These are phyloP conservation scores for Colletotrichum sansevieriae DNA, from an alignment of 2,329 filamentous ascomycete genomes.

Conservation along the genomic window DNA sequence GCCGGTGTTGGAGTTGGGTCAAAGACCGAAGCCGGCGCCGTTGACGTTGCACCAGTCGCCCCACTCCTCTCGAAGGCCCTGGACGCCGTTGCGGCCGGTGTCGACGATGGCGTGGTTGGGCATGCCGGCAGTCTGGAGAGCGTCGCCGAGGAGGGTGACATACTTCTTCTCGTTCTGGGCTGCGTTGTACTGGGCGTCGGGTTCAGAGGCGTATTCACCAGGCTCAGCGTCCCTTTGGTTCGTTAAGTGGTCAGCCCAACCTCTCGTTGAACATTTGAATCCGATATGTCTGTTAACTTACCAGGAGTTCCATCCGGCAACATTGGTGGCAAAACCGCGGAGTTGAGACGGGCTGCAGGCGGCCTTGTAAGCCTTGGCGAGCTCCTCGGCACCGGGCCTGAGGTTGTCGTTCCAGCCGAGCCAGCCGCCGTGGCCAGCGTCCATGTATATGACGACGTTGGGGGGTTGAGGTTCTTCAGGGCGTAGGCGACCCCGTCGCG, in stretches of 20 bases:
- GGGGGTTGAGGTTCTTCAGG: constrained; percentile 65
- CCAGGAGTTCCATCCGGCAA: constrained; percentile 58
- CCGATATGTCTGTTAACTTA: constrained; percentile 18
- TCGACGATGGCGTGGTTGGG: constrained; percentile 59
- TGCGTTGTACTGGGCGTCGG: constrained; percentile 56
- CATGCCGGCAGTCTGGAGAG: constrained; percentile 55
- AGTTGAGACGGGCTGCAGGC: constrained; percentile 54
- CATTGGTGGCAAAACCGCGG: constrained; percentile 56
- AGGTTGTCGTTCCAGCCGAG: constrained; percentile 74
- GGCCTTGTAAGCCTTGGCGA: constrained; percentile 54
- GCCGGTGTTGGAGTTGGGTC: constrained; percentile 69
- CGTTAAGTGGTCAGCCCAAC: neutral
- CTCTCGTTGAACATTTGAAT: neutral
- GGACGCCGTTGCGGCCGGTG: constrained; percentile 56
- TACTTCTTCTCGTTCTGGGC: constrained; percentile 59
- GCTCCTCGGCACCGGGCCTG: constrained; percentile 52
- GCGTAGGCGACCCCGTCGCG: constrained; percentile 68
- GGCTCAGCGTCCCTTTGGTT: constrained; percentile 47
- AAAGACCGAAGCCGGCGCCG: constrained; percentile 71
- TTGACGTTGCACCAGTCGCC: constrained; percentile 73
- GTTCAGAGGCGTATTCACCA: constrained; percentile 57
- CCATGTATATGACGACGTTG: constrained; percentile 74
- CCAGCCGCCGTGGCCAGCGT: constrained; percentile 75
- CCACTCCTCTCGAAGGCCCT: constrained; percentile 58
- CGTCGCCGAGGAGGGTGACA: constrained; percentile 55